These are phyloP conservation scores for Fusarium algeriense DNA, from an alignment of 2,329 filamentous ascomycete genomes.

Conservation along the genomic window DNA sequence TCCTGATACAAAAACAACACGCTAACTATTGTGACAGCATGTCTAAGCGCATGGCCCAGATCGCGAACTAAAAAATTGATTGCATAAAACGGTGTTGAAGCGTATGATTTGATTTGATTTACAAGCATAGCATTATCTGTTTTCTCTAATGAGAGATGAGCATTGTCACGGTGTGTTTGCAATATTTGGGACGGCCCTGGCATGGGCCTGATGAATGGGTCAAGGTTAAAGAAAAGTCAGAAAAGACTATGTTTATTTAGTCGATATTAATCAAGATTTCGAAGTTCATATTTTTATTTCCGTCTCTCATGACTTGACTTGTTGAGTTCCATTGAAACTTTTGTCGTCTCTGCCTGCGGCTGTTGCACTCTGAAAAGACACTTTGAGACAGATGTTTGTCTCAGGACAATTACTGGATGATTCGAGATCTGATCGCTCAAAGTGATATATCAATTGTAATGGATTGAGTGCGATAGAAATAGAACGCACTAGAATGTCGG, in stretches of 20 bases:
- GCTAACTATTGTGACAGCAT: conserved; percentile 63
- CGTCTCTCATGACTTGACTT: not conserved
- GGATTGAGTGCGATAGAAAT: not conserved
- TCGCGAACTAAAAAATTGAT: conserved; percentile 45
- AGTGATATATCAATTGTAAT: not conserved
- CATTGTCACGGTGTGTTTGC: conserved; percentile 46
- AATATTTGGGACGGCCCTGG: conserved; percentile 45
- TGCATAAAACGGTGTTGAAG: conserved; percentile 38
- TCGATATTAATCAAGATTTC: conserved; percentile 44
- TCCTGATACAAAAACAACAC: not conserved
- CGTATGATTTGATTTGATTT: conserved; percentile 40
- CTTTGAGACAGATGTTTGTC: conserved; percentile 5
- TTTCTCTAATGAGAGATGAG: conserved; percentile 43
- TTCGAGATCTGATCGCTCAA: not conserved
- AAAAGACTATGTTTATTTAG: conserved; percentile 44
- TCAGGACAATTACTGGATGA: not conserved
- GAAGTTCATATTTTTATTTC: conserved; percentile 23
- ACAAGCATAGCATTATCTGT: conserved; percentile 46
- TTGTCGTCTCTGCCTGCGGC: conserved; percentile 1
- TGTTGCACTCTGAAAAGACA: not conserved
- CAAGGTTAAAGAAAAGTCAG: conserved; percentile 48
- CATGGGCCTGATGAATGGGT: conserved; percentile 41
- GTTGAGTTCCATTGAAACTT: conserved; percentile 1
- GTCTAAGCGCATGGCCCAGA: conserved; percentile 72
- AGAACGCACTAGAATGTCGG: not conserved